These are phyloP conservation scores for Penicillium malachiteum DNA, from an alignment of 495 filamentous ascomycete genomes.

Conservation along the genomic window DNA sequence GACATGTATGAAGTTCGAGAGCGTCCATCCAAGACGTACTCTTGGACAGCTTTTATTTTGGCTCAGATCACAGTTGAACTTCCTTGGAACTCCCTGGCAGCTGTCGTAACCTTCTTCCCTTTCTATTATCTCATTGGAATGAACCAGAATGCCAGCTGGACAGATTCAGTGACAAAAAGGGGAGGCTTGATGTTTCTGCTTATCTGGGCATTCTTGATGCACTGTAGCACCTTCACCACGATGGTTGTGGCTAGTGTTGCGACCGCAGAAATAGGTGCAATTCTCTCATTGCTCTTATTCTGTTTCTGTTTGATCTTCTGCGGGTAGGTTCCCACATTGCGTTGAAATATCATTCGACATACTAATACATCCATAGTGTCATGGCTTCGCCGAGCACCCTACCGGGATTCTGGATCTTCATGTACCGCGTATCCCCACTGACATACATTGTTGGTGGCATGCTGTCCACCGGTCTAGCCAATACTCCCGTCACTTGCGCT, in stretches of 20 bases:
- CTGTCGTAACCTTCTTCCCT: conserved; percentile 50
- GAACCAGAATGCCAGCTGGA: conserved; percentile 34
- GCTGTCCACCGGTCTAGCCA: conserved; percentile 38
- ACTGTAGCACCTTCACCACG: conserved; percentile 2
- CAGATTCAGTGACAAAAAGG: conserved; percentile 37
- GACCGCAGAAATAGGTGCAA: conserved; percentile 36
- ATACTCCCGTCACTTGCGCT: conserved; percentile 34
- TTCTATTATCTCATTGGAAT: conserved; percentile 66
- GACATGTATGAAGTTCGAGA: conserved; percentile 65
- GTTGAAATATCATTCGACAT: too few species aligned
- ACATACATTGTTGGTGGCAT: conserved; percentile 52
- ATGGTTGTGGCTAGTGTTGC: conserved; percentile 6
- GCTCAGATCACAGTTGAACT: conserved; percentile 7
- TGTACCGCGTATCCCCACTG: conserved; percentile 46
- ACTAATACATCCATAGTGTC: conserved; percentile 28
- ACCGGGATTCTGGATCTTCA: conserved; percentile 72
- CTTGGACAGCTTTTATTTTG: conserved; percentile 61
- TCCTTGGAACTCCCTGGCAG: conserved; percentile 28
- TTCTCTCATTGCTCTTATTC: conserved; percentile 33
- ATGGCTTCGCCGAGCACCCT: conserved; percentile 55
- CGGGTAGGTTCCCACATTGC: conserved; percentile 23
- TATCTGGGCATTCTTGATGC: conserved; percentile 40
- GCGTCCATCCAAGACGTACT: conserved; percentile 60
- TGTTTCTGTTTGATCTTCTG: conserved; percentile 53
- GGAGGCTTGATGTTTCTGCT: conserved; percentile 52